phyloP scores from a whole-genome alignment of 2,329 filamentous ascomycete genomes.

The Diaporthe vaccinii region DNA sequence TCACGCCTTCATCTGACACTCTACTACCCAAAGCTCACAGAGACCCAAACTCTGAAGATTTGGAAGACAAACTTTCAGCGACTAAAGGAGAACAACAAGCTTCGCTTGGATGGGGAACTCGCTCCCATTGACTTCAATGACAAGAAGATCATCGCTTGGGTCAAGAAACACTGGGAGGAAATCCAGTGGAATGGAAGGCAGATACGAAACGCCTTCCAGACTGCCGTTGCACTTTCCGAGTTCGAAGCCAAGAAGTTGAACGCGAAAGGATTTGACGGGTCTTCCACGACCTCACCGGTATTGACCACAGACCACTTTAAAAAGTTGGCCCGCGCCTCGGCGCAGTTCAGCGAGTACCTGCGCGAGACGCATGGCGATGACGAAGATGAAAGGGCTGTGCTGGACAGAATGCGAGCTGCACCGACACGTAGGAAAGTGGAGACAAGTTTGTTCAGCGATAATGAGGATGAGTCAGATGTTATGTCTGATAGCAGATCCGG shows the following conservation, averaged over 20 bases:
- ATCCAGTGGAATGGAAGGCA: slow-evolving; percentile 17
- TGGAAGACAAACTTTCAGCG: slow-evolving; percentile 39
- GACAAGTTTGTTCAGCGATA: background rate
- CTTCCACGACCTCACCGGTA: fast-evolving
- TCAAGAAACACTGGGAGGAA: background rate
- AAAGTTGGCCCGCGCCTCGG: background rate
- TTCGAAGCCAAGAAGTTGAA: background rate
- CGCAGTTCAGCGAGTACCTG: slow-evolving; percentile 15
- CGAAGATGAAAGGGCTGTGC: background rate
- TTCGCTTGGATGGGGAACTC: background rate
- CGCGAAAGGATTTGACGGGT: background rate
- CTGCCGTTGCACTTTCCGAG: background rate
- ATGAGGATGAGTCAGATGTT: background rate
- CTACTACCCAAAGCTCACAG: slow-evolving; percentile 49
- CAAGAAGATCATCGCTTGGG: background rate
- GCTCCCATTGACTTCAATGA: background rate
- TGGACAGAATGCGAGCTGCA: background rate
- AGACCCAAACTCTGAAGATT: slow-evolving; percentile 41
- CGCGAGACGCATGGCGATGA: background rate
- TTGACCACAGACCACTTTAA: background rate
- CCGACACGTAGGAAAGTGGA: fast-evolving
- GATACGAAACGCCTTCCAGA: slow-evolving; percentile 20
- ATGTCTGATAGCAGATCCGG: background rate
- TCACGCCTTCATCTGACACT: slow-evolving; percentile 54
- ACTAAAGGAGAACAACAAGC: slow-evolving; percentile 25